phyloP scores from a whole-genome alignment of 2,329 filamentous ascomycete species.

The Colletotrichum viniferum region DNA sequence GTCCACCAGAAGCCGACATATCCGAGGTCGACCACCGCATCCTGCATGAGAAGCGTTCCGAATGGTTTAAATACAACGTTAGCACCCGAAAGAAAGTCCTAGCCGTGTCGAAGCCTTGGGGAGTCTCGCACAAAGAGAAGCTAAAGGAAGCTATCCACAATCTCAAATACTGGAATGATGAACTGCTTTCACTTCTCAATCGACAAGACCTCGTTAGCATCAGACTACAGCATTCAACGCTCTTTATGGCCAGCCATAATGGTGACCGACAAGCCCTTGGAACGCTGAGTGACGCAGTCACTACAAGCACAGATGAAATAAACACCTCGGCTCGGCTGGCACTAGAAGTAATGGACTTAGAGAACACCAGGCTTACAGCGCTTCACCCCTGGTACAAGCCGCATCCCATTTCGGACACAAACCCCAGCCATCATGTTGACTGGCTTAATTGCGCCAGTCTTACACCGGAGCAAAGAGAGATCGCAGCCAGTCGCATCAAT shows the following conservation, averaged over 20 bases:
- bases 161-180: neutral
- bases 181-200: neutral
- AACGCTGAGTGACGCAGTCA: neutral
- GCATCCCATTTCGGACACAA: neutral
- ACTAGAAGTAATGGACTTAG: neutral
- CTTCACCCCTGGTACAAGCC: neutral
- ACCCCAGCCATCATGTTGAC: neutral
- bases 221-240: neutral
- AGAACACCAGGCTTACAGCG: neutral
- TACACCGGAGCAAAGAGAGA: neutral
- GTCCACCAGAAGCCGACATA: neutral
- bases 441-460: neutral
- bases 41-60: neutral
- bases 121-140: neutral
- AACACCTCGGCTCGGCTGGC: neutral
- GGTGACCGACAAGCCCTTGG: neutral
- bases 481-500: neutral
- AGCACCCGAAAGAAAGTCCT: neutral
- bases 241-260: neutral
- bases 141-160: neutral
- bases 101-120: neutral
- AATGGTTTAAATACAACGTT: neutral
- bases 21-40: neutral
- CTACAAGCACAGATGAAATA: neutral
- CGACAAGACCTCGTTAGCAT: neutral